Conservation (phyloP, 2,329 filamentous ascomycete genomes). For the Alternaria sp. region DNA sequence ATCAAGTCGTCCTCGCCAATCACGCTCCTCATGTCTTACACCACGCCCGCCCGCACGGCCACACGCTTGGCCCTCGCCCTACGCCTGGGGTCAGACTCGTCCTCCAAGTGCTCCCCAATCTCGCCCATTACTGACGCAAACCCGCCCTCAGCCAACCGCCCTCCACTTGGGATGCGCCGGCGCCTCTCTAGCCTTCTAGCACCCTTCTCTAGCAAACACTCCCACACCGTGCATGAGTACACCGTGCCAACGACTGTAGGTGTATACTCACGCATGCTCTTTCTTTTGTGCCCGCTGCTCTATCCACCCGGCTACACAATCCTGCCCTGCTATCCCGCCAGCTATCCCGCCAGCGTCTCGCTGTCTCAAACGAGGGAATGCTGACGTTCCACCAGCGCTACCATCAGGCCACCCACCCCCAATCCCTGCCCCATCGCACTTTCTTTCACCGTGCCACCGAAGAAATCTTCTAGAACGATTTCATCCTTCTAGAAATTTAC, state of each 20-base stretch:
- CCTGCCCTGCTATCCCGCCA: neutral
- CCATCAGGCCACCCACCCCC: slow-evolving; percentile 4
- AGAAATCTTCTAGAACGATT: slow-evolving; percentile 29
- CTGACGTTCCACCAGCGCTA: slow-evolving; percentile 31
- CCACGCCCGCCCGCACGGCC: slow-evolving; percentile 29
- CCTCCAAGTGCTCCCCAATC: slow-evolving; percentile 15
- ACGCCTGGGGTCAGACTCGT: slow-evolving; percentile 34
- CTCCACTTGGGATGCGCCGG: slow-evolving; percentile 20
- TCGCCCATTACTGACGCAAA: slow-evolving; percentile 28
- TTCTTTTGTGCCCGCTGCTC: neutral
- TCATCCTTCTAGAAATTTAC: slow-evolving; percentile 43
- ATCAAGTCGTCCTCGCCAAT: slow-evolving; percentile 16
- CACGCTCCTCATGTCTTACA: slow-evolving; percentile 10
- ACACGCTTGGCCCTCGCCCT: slow-evolving; percentile 36
- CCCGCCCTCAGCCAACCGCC: slow-evolving; percentile 26
- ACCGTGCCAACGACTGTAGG: slow-evolving; percentile 1
- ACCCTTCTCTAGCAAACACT: neutral
- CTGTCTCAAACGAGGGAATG: slow-evolving; percentile 3
- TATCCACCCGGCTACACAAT: neutral
- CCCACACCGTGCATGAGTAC: neutral
- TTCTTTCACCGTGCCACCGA: slow-evolving; percentile 19
- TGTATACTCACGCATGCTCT: neutral
- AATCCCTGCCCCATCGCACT: neutral
- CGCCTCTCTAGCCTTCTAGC: neutral
- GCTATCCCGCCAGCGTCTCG: neutral